A percentile compares a stretch with the other conserved stretches of the same genome.
Conservation (phyloP, 805 yeast genomes). For the Trichomonascus vanleenenianus region DNA sequence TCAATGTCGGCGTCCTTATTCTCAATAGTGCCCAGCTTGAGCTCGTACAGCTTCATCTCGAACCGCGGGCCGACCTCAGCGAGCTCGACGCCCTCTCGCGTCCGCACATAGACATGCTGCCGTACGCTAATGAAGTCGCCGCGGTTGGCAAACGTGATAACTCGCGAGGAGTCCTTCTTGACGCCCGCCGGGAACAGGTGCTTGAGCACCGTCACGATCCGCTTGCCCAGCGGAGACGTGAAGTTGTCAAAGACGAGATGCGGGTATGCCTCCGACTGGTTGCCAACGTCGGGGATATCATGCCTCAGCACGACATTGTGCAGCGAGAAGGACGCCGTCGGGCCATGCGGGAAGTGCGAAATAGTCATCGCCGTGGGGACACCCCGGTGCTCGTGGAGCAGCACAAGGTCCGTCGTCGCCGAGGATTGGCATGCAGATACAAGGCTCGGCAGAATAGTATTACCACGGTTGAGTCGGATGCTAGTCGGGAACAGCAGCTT, state of each 20-base stretch:
- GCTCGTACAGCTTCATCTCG: constrained; percentile 88
- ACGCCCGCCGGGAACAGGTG: constrained; percentile 97
- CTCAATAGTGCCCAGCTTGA: constrained; percentile 83
- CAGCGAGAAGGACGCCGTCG: constrained; percentile 86
- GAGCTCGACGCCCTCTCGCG: constrained; percentile 80
- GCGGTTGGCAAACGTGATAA: constrained; percentile 83
- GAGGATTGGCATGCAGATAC: constrained; percentile 77
- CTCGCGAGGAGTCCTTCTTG: constrained; percentile 80
- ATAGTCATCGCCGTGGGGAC: constrained; percentile 90
- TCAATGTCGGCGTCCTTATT: constrained; percentile 97
- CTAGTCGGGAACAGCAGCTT: constrained; percentile 85
- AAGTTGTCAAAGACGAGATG: constrained; percentile 91
- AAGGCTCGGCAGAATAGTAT: constrained; percentile 73
- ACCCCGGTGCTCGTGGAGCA: constrained; percentile 96
- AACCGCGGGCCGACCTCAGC: constrained; percentile 99
- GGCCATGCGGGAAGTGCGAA: constrained; percentile 97
- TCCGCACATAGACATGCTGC: constrained; percentile 88
- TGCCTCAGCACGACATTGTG: constrained; percentile 94
- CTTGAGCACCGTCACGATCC: constrained; percentile 73
- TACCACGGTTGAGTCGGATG: constrained; percentile 88
- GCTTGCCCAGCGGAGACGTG: constrained; percentile 67
- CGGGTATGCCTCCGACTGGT: constrained; percentile 86
- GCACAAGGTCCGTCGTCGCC: constrained; percentile 74
- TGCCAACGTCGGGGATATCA: constrained; percentile 79
- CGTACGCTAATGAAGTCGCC: constrained; percentile 92